Percentiles rank a stretch among this genome's conserved stretches.
phyloP scores from a whole-genome alignment of 31 red algal genomes.

The Asparagopsis taxiformis region DNA sequence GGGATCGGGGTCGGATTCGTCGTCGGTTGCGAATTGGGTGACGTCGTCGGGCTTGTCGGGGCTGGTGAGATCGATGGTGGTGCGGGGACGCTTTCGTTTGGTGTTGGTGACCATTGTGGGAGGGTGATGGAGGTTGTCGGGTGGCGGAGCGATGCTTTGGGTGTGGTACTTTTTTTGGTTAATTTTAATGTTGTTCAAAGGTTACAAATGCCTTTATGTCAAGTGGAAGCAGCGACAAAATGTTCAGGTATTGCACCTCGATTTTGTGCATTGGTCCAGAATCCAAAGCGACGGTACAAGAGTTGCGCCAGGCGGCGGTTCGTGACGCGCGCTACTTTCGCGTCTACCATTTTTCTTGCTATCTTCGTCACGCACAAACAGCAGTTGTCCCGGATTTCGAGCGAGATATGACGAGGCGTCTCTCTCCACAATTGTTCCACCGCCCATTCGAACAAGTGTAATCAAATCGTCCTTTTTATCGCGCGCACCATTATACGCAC shows the following conservation, averaged over 20 bases:
- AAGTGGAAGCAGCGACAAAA: not conserved
- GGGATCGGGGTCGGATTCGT: not conserved
- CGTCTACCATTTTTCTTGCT: conserved; percentile 6
- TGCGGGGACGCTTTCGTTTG: conserved; percentile 30
- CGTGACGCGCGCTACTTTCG: not conserved
- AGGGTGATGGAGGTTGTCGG: conserved; percentile 29
- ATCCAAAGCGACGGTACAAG: conserved; percentile 17
- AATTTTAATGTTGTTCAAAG: not conserved
- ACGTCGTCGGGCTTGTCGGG: conserved; percentile 19
- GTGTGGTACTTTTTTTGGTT: not conserved
- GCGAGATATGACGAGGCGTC: not conserved
- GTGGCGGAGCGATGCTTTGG: conserved; percentile 1
- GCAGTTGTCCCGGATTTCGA: not conserved
- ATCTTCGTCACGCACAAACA: conserved; percentile 31
- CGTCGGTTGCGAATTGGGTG: not conserved
- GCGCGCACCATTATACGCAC: conserved; percentile 17
- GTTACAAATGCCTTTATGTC: not conserved
- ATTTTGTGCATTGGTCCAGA: conserved; percentile 30
- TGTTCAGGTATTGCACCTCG: not conserved
- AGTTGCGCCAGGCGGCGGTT: conserved; percentile 11
- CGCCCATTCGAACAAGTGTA: conserved; percentile 26
- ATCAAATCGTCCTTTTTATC: conserved; percentile 42
- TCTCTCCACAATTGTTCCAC: conserved; percentile 16
- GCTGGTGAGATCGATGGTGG: conserved; percentile 36
- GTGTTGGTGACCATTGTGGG: conserved; percentile 21